Conservation (phyloP, 208 protist species). For the Balamuthia mandrillaris region DNA sequence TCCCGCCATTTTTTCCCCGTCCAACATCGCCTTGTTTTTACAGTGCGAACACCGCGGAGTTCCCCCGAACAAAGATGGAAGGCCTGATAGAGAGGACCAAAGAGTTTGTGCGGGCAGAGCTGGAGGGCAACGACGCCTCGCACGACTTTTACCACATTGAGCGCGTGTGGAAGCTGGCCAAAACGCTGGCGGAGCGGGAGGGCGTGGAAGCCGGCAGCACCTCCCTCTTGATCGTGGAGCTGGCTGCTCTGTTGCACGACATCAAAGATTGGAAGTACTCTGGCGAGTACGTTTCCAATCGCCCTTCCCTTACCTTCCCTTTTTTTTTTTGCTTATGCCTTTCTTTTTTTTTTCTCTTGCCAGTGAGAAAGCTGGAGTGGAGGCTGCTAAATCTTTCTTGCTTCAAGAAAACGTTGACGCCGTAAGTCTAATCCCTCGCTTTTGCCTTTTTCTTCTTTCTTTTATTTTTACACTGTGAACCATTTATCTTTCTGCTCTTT, state of each 20-base stretch:
- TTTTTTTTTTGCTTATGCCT: not conserved
- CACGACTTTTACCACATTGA: not conserved
- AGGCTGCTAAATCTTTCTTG: not conserved
- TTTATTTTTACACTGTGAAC: no score
- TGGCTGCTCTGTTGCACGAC: constrained; percentile 63
- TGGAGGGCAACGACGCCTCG: not conserved
- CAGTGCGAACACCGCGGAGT: no score
- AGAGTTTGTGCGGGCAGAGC: no score
- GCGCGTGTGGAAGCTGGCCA: not conserved
- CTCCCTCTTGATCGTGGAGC: constrained; percentile 40
- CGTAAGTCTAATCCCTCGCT: no score
- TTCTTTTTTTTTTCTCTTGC: not conserved
- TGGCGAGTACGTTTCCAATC: not conserved
- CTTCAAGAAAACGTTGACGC: no score
- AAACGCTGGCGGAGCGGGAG: not conserved
- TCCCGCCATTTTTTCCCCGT: no score
- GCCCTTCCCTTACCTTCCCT: not conserved
- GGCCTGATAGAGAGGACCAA: no score
- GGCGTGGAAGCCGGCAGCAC: not conserved
- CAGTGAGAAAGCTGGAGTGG: not conserved
- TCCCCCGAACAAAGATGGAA: no score
- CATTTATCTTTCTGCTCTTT: no score
- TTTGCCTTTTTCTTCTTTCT: constrained; percentile 25
- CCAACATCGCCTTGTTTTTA: no score
- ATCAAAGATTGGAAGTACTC: constrained; percentile 60